phyloP scores from a whole-genome alignment of 805 yeast genomes.

The Wickerhamomyces alni region DNA sequence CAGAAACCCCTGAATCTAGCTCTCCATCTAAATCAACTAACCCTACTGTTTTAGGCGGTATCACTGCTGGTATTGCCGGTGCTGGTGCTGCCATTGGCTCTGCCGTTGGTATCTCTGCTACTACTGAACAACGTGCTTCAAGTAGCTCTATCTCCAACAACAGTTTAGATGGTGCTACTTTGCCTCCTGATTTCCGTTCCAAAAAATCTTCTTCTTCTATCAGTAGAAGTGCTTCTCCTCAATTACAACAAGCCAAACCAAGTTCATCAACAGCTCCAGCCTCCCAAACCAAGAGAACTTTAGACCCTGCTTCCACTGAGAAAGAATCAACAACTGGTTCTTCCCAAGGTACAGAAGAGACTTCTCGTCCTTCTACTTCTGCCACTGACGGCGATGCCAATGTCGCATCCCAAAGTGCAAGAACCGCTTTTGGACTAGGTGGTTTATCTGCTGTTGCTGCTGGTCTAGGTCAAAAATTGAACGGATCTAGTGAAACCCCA shows the following conservation, averaged over 20 bases:
- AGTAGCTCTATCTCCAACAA: constrained; percentile 8
- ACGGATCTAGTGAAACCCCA: neutral
- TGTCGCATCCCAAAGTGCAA: neutral
- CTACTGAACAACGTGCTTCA: constrained; percentile 2
- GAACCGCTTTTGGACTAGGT: neutral
- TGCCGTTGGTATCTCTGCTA: neutral
- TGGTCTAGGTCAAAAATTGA: constrained; percentile 1
- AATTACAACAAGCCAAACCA: neutral
- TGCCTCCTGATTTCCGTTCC: constrained; percentile 21
- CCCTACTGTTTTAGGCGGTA: neutral
- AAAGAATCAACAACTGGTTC: too few species aligned
- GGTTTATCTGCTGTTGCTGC: neutral
- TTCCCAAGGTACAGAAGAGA: too few species aligned
- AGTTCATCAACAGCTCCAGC: neutral
- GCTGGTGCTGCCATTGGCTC: neutral
- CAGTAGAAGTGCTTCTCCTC: neutral
- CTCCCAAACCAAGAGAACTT: neutral
- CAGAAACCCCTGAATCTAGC: neutral
- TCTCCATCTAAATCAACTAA: neutral
- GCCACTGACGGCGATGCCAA: neutral
- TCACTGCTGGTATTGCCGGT: neutral
- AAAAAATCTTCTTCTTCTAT: constrained; percentile 9
- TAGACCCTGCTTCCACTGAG: neutral
- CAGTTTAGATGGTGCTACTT: constrained; percentile 18
- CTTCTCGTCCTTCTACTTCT: neutral